These are phyloP conservation scores for Casuarina glauca DNA, from an alignment of 306 rosid species.

Conservation along the genomic window DNA sequence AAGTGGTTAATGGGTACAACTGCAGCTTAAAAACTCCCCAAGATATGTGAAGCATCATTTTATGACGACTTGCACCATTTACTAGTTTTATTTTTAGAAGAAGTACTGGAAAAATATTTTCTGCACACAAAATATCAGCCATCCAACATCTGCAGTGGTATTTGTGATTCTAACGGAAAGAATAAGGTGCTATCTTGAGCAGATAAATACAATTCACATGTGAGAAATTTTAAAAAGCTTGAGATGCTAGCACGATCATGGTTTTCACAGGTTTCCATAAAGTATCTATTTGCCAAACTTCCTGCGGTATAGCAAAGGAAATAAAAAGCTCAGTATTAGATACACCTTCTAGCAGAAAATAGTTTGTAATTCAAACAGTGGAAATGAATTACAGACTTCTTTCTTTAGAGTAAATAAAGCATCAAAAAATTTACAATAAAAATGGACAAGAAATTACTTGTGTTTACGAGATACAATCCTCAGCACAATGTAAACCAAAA, in stretches of 20 bases:
- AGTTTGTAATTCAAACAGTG: background rate
- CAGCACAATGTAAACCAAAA: background rate
- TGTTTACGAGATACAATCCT: background rate
- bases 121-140: background rate
- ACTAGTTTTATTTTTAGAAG: too few species aligned
- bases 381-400: conserved; percentile 3
- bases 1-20: conserved; percentile 6
- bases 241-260: too few species aligned
- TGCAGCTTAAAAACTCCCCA: background rate
- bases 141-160: too few species aligned
- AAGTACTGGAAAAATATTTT: too few species aligned
- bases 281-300: too few species aligned
- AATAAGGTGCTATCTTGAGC: too few species aligned
- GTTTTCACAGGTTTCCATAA: too few species aligned
- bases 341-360: background rate
- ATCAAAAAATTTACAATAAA: background rate
- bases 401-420: background rate
- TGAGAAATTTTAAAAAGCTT: too few species aligned
- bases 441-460: background rate
- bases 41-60: background rate
- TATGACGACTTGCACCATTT: background rate
- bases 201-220: too few species aligned
- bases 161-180: too few species aligned
- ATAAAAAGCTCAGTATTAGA: background rate
- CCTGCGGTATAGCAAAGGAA: background rate